Conservation (phyloP, 495 filamentous ascomycete genomes). For the Chaetomium tenue region DNA sequence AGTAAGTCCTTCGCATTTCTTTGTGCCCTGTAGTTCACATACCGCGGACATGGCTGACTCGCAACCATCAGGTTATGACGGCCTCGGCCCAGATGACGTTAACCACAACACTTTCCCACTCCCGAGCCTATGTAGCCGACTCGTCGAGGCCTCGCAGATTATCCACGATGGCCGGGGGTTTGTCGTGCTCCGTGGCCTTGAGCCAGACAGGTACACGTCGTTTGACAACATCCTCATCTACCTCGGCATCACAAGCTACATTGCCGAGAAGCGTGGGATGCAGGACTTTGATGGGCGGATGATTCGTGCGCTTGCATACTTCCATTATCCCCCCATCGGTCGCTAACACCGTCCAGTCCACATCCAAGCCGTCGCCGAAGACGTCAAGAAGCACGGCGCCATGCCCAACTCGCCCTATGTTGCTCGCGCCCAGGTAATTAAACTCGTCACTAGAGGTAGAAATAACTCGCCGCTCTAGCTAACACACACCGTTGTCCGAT, state of each 20-base stretch:
- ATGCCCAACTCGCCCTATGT: slow-evolving; percentile 39
- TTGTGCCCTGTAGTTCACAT: background rate
- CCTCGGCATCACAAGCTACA: slow-evolving; percentile 37
- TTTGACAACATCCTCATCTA: slow-evolving; percentile 36
- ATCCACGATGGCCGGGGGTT: slow-evolving; percentile 34
- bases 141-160: slow-evolving; percentile 22
- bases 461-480: background rate
- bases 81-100: slow-evolving; percentile 32
- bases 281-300: slow-evolving; percentile 37
- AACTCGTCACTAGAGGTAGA: background rate
- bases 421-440: slow-evolving; percentile 27
- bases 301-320: slow-evolving; percentile 24
- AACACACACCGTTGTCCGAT: background rate
- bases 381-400: slow-evolving; percentile 33
- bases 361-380: slow-evolving; percentile 33
- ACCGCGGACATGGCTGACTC: background rate
- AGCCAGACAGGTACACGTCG: slow-evolving; percentile 32
- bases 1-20: slow-evolving; percentile 10
- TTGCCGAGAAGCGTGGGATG: slow-evolving; percentile 34
- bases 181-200: slow-evolving; percentile 31
- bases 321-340: background rate
- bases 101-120: slow-evolving; percentile 29
- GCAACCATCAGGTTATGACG: slow-evolving; percentile 9
- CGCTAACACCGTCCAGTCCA: slow-evolving; percentile 23
- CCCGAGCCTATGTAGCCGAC: slow-evolving; percentile 21